Percentiles rank a stretch among this genome's conserved stretches.
phyloP scores from a whole-genome alignment of 1,284 basidiomycete genomes.

The Laetiporus sulphureus region DNA sequence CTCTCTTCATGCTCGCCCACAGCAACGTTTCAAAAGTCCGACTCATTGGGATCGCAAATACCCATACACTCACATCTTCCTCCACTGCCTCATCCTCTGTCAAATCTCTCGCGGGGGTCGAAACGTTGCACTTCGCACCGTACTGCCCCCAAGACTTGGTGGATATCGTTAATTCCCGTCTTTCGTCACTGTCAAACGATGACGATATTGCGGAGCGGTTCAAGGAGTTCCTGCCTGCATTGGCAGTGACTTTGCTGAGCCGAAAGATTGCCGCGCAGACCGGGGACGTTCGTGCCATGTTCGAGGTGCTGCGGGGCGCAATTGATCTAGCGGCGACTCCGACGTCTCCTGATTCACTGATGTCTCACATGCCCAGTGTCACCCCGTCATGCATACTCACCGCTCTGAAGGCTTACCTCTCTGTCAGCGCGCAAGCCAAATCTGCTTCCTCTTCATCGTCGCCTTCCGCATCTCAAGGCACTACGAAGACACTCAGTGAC shows the following conservation, averaged over 20 bases:
- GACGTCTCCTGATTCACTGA: slow-evolving; percentile 30
- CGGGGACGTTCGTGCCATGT: slow-evolving; percentile 69
- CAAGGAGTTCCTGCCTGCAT: slow-evolving; percentile 52
- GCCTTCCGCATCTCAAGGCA: slow-evolving; percentile 6
- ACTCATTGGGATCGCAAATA: slow-evolving; percentile 76
- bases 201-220: slow-evolving; percentile 23
- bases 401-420: slow-evolving; percentile 62
- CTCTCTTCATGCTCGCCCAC: slow-evolving; percentile 59
- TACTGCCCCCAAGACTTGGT: slow-evolving; percentile 65
- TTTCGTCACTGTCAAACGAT: slow-evolving; percentile 37
- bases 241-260: slow-evolving; percentile 59
- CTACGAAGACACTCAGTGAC: slow-evolving; percentile 31
- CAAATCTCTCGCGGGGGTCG: slow-evolving; percentile 35
- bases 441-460: slow-evolving; percentile 14
- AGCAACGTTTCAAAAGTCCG: slow-evolving; percentile 44
- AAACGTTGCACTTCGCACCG: slow-evolving; percentile 70
- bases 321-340: slow-evolving; percentile 53
- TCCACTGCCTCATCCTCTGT: slow-evolving; percentile 30
- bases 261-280: slow-evolving; percentile 75
- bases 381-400: slow-evolving; percentile 58
- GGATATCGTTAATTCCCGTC: slow-evolving; percentile 55
- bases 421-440: slow-evolving; percentile 34
- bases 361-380: slow-evolving; percentile 37
- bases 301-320: slow-evolving; percentile 71
- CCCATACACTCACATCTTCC: slow-evolving; percentile 67